Evolutionary conservation across 441 rosid genomes (phyloP).

Genomic region (Dalechampia spathulata): DNA sequence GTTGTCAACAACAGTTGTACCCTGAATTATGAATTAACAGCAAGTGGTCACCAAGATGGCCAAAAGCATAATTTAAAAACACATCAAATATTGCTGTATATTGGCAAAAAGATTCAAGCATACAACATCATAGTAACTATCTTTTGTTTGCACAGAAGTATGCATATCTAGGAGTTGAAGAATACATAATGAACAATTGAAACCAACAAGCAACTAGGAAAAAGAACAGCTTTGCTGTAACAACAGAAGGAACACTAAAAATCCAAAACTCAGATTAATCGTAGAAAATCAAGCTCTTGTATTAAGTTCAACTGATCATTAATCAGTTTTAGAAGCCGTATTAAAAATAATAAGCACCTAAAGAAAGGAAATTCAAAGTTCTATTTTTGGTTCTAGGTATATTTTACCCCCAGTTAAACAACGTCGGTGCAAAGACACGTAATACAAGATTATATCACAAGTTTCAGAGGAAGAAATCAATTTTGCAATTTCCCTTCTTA

Average conservation of each 20-base stretch:
- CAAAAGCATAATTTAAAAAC: not conserved
- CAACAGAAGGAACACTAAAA: not conserved
- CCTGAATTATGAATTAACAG: constrained; percentile 33
- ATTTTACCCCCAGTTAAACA: no score
- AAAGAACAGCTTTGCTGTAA: not conserved
- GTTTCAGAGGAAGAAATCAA: no score
- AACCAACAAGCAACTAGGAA: not conserved
- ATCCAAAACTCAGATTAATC: not conserved
- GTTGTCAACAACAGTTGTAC: constrained; percentile 83
- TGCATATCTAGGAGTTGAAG: not conserved
- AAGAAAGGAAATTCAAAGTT: not conserved
- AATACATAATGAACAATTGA: not conserved
- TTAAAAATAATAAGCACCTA: not conserved
- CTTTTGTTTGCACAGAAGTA: not conserved
- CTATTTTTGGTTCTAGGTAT: no score
- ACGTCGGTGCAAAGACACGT: no score
- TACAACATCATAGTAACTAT: not conserved
- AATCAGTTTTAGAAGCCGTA: no score
- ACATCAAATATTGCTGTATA: not conserved
- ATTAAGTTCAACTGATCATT: not conserved
- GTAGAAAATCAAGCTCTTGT: not conserved
- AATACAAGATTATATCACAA: no score
- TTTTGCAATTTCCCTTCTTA: no score
- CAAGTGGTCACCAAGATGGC: not conserved
- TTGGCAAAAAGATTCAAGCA: not conserved